These are phyloP conservation scores for Colletotrichum sp. DNA, from an alignment of 2,329 filamentous ascomycete species.

Conservation along the genomic window DNA sequence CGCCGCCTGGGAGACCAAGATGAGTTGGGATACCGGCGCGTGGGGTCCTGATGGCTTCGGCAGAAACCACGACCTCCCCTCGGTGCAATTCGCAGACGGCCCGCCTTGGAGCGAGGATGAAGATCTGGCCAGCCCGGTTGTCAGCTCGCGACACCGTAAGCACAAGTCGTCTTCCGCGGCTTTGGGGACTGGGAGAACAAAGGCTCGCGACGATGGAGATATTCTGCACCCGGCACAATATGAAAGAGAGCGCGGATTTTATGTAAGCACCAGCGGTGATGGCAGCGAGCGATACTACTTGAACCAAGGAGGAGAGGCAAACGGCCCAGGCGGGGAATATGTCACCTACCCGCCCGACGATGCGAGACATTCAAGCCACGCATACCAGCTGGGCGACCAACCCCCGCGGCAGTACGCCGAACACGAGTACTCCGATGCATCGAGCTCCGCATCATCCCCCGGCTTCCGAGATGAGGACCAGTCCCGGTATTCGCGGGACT, in stretches of 20 bases:
- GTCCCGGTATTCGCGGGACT: constrained; percentile 86
- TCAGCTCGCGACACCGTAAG: constrained; percentile 84
- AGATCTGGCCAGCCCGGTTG: constrained; percentile 90
- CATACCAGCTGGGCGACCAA: constrained; percentile 51
- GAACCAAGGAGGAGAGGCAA: constrained; percentile 70
- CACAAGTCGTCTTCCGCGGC: constrained; percentile 73
- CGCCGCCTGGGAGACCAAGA: constrained; percentile 74
- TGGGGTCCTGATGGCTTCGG: constrained; percentile 60
- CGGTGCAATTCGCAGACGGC: constrained; percentile 85
- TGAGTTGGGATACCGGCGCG: constrained; percentile 56
- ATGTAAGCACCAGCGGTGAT: constrained; percentile 70
- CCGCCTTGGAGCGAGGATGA: constrained; percentile 96
- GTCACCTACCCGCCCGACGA: constrained; percentile 78
- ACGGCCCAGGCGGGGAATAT: constrained; percentile 80
- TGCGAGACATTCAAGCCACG: constrained; percentile 59
- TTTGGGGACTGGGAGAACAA: constrained; percentile 51
- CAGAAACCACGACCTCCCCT: constrained; percentile 71
- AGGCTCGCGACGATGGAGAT: constrained; percentile 37
- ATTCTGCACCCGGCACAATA: constrained; percentile 55
- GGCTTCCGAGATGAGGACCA: constrained; percentile 67
- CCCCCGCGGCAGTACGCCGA: constrained; percentile 50
- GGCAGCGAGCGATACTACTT: constrained; percentile 79
- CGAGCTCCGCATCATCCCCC: constrained; percentile 64
- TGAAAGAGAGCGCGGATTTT: constrained; percentile 69
- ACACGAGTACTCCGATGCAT: constrained; percentile 63